Evolutionary conservation across 106 monocot species (phyloP), one percentile per base, ranked within the genome.

Genomic region (Platanthera zijinensis): DNA sequence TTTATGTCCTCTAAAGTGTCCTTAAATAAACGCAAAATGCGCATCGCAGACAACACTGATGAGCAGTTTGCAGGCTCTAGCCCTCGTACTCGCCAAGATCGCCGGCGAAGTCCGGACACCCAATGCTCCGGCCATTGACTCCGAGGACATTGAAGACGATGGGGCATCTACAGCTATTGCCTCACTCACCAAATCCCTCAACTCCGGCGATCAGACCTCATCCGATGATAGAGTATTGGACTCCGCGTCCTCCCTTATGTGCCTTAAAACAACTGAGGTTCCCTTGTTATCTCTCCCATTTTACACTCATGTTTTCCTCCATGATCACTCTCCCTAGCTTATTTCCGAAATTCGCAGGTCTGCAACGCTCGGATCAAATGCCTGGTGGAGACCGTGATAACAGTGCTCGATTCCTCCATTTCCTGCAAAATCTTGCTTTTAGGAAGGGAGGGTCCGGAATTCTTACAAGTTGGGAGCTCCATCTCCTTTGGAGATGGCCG

Each of bases 171-270:
- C 0, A 21, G 19, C 4, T 18, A 72, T 72, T 8, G 22, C 92
- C n/a, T 88, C 89, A 59, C 88, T 95, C 73, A 73, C 81, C 57
- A 64, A 79, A 13, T 88, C 84, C 53, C 86, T 95, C 81, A 90
- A 87, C 75, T 73, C 75, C 52, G 67, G 22, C 72, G 67, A 53
- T 17, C 68, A 51, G 5, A 51, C 28, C 12, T 51, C 56, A 7
- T 77, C 91, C 8, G 73, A 75, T 6, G 49, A 75, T 83, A 78
- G 89, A 86, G 91, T 93, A 86, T 77, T 91, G 50, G 86, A 97
- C 80, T 82, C 89, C 12, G 83, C 87, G 11, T 87, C 93, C 39
- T 89, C 96, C 51, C 87, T 90, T 50, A 89, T 90, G 93, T 90
- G 96, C 84, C 85, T 93, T 81, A 81, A 74, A n/a, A 56, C 82